Percentiles rank a stretch among this genome's conserved stretches.
These are phyloP conservation scores for Quercus wislizeni DNA, from an alignment of 306 rosid genomes.

Conservation along the genomic window DNA sequence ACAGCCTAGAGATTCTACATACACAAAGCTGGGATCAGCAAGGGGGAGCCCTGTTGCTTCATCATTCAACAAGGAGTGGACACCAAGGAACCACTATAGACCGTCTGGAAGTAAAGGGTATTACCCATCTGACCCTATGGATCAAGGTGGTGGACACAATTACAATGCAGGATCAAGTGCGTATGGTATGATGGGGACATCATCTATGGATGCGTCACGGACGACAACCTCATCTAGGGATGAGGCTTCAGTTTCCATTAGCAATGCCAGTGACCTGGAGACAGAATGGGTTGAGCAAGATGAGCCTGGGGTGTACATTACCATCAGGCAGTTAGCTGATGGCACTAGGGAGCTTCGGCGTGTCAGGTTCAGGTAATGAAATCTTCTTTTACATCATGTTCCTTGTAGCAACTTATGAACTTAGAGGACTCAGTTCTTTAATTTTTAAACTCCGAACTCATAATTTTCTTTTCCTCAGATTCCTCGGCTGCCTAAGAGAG, in stretches of 20 bases:
- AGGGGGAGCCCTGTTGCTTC: constrained; percentile 59
- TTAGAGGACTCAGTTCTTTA: neutral
- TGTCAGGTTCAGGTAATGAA: constrained; percentile 78
- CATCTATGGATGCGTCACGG: constrained; percentile 66
- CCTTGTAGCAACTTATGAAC: neutral
- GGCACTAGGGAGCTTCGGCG: constrained; percentile 89
- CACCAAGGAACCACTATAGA: constrained; percentile 47
- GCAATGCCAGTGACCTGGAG: constrained; percentile 74
- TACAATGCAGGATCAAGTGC: constrained; percentile 36
- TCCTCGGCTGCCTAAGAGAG: neutral
- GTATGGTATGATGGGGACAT: constrained; percentile 16
- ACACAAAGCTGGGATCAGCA: constrained; percentile 49
- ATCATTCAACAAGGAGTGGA: constrained; percentile 38
- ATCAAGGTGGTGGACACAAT: constrained; percentile 43
- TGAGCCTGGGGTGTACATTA: constrained; percentile 83
- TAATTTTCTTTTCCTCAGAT: neutral
- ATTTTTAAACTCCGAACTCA: neutral
- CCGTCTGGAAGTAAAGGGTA: constrained; percentile 48
- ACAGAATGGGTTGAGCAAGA: constrained; percentile 89
- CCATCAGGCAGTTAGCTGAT: constrained; percentile 70
- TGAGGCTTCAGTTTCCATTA: constrained; percentile 63
- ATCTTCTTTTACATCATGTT: constrained; percentile 1
- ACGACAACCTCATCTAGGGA: constrained; percentile 79
- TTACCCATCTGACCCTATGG: constrained; percentile 43
- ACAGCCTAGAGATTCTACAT: constrained; percentile 57